phyloP scores from a whole-genome alignment of 1,284 basidiomycete genomes.

The Polyporus tsugae region DNA sequence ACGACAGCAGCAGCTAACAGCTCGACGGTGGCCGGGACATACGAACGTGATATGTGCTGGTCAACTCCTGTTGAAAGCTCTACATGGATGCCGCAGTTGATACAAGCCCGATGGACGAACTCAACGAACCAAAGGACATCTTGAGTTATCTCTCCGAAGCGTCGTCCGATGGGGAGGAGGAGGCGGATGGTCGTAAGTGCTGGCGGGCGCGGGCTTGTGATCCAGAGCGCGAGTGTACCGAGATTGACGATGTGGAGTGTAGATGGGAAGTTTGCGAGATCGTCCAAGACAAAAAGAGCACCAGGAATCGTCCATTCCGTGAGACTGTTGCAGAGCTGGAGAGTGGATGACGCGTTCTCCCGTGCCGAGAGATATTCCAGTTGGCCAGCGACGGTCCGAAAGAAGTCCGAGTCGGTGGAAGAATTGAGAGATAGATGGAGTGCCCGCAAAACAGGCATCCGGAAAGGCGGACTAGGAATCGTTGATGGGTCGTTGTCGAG shows the following conservation, averaged over 20 bases:
- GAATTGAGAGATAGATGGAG: background rate
- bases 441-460: background rate
- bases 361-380: background rate
- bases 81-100: constrained; percentile 16
- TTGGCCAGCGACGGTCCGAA: background rate
- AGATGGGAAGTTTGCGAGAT: background rate
- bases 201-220: constrained; percentile 9
- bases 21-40: constrained; percentile 17
- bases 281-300: background rate
- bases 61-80: constrained; percentile 29
- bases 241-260: constrained; percentile 17
- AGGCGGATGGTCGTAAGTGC: constrained; percentile 26
- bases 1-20: constrained; percentile 1
- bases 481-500: background rate
- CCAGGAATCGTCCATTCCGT: constrained; percentile 23
- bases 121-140: background rate
- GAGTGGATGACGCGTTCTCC: background rate
- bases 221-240: constrained; percentile 8
- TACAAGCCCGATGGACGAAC: constrained; percentile 5
- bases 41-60: constrained; percentile 26
- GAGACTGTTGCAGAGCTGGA: constrained; percentile 20
- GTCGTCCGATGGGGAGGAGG: constrained; percentile 15
- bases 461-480: background rate
- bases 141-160: background rate
- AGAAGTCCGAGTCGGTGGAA: background rate